Evolutionary conservation across 2,329 filamentous ascomycete species (phyloP), one percentile per base, ranked within the genome.

Genomic region (Fusarium sp.): DNA sequence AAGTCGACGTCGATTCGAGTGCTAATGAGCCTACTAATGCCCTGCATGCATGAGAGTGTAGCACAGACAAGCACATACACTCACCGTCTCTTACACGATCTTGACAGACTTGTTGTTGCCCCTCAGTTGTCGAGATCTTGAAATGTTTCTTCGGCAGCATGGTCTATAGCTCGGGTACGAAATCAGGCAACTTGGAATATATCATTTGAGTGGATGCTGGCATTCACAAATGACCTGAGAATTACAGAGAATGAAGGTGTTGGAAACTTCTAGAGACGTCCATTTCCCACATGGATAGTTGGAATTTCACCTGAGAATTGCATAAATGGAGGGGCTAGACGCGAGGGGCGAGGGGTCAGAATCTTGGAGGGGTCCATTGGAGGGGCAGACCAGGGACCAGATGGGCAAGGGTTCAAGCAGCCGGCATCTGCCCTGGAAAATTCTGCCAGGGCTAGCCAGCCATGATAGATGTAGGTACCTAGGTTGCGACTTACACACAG

Each of bases 51-150:
- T 65, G 35, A 64, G 59, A 66, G 24, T 30, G 41, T 35, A 44
- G 24, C 15, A 41, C 17, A 28, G 41, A 28, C 32, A 63, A 41
- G 26, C 36, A 42, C 28, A 38, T 44, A 51, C 30, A 32, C 54
- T 68, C 63, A 54, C 54, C 54, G 63, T 68, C 54, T 68, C 65
- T 68, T 54, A 60, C 32, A 67, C 39, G 53, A 67, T 28, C 30
- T 26, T 20, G 17, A 51, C 56, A 39, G 28, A 47, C 38, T 28
- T 60, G n/a, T 20, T 45, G n/a, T 22, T 51, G 59, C 63, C 39
- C 65, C 65, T 67, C 48, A 36, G 32, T 56, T 30, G 32, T 24
- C 17, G 14, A 48, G 32, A 8, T 48, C n/a, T 32, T 20, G 60
- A 36, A 66, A 66, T 48, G 61, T 36, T 26, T 64, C 59, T 41